Conservation (phyloP, 441 rosid genomes). For the Manihot esculenta region DNA sequence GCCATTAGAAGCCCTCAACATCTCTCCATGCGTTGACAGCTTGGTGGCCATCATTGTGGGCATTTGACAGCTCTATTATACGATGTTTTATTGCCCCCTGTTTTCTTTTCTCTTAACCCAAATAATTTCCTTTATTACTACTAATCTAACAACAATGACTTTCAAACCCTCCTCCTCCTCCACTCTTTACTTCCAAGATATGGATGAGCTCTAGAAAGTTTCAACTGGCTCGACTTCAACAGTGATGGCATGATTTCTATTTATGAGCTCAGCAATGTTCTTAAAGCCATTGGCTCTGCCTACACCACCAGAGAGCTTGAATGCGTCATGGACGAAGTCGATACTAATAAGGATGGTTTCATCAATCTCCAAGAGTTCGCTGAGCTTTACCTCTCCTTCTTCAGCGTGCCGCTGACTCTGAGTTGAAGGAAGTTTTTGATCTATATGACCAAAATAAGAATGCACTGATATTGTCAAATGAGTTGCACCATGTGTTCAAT, state of each 20-base stretch:
- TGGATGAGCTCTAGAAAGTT: conserved; percentile 50
- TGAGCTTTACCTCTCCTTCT: conserved; percentile 17
- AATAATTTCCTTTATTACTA: too few relatives aligned
- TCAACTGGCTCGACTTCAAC: conserved; percentile 60
- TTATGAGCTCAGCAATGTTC: conserved; percentile 42
- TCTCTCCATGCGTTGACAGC: too few relatives aligned
- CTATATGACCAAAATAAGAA: conserved; percentile 57
- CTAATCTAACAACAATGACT: background rate
- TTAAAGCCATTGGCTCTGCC: conserved; percentile 46
- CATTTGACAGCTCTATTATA: too few relatives aligned
- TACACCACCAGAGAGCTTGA: conserved; percentile 43
- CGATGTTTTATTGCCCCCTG: background rate
- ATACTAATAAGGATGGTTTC: conserved; percentile 51
- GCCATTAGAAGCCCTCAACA: too few relatives aligned
- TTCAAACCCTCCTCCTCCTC: background rate
- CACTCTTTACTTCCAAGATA: conserved; percentile 16
- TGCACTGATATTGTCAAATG: conserved; percentile 54
- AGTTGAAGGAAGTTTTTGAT: conserved; percentile 54
- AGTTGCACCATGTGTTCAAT: conserved; percentile 53
- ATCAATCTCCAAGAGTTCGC: conserved; percentile 52
- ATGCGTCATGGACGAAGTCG: conserved; percentile 45
- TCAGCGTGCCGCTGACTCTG: conserved; percentile 22
- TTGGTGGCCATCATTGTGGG: too few relatives aligned
- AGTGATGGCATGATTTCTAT: conserved; percentile 57
- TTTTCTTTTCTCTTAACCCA: background rate